A percentile compares a stretch with the other conserved stretches of the same genome.
Evolutionary conservation across 257 asterid genomes (phyloP).

Genomic region (Solanum clarkiae): DNA sequence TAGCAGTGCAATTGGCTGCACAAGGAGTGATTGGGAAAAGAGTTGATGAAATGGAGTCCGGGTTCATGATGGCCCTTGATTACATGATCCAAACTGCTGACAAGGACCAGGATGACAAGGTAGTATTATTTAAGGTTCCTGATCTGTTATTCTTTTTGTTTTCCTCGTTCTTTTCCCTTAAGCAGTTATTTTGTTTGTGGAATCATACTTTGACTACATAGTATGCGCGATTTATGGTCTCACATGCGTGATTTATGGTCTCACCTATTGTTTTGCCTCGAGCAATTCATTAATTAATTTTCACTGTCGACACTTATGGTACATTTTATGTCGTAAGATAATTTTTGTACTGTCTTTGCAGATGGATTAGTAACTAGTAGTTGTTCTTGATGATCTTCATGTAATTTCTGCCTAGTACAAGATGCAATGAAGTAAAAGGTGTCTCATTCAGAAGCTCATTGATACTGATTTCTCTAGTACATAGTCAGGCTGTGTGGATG

Average conservation of each 20-base stretch:
- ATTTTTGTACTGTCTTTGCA: neutral
- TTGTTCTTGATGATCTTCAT: neutral
- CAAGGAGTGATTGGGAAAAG: slow-evolving; percentile 99
- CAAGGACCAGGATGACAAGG: slow-evolving; percentile 82
- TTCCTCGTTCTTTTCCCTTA: neutral
- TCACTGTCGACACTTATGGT: neutral
- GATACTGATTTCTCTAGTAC: neutral
- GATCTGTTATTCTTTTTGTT: neutral
- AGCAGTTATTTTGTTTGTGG: neutral
- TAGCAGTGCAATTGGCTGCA: slow-evolving; percentile 84
- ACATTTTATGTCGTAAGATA: neutral
- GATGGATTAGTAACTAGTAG: neutral
- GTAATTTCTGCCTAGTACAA: neutral
- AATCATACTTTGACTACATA: neutral
- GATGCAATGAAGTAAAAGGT: neutral
- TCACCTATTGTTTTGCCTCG: neutral
- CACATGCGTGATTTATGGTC: neutral
- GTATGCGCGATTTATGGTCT: neutral
- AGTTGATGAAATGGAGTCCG: slow-evolving; percentile 94
- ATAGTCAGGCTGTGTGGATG: neutral
- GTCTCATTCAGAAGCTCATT: neutral
- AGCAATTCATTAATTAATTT: neutral
- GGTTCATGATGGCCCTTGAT: slow-evolving; percentile 94
- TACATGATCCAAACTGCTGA: slow-evolving; percentile 91
- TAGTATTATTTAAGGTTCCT: slow-evolving; percentile 16